Conservation (phyloP, 257 asterid species). For the Solanum raphanifolium region DNA sequence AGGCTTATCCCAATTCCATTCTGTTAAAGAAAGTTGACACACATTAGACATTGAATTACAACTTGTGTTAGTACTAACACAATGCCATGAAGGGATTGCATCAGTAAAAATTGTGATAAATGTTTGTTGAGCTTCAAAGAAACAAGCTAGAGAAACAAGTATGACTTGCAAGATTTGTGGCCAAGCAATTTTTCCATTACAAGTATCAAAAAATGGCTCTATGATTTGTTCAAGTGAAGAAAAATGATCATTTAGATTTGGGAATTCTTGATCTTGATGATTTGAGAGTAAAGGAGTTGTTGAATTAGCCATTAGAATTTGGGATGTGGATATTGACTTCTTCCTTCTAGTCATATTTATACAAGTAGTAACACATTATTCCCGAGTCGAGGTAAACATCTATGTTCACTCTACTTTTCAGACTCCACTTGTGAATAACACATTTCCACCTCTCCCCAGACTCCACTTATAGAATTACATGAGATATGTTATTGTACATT, state of each 20-base stretch:
- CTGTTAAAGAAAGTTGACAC: slow-evolving; percentile 15
- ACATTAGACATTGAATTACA: slow-evolving; percentile 6
- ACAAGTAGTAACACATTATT: background rate
- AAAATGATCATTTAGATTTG: background rate
- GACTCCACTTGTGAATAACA: too few species aligned
- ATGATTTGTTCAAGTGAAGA: slow-evolving; percentile 9
- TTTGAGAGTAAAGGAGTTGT: slow-evolving; percentile 12
- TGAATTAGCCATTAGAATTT: slow-evolving; percentile 10
- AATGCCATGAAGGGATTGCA: slow-evolving; percentile 34
- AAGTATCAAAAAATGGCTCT: slow-evolving; percentile 1
- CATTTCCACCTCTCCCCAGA: too few species aligned
- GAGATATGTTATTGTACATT: background rate
- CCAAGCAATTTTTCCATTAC: slow-evolving; percentile 6
- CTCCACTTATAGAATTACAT: background rate
- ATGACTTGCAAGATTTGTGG: slow-evolving; percentile 22
- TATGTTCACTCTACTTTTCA: background rate
- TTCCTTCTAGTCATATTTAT: background rate
- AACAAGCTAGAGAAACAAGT: slow-evolving; percentile 26
- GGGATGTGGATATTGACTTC: background rate
- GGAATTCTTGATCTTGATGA: background rate
- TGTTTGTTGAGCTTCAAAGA: slow-evolving; percentile 46
- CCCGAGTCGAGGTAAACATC: too few species aligned
- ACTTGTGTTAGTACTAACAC: background rate
- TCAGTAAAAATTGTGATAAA: slow-evolving; percentile 39
- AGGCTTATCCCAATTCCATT: slow-evolving; percentile 43